Evolutionary conservation across 2,329 filamentous ascomycete genomes (phyloP).

Genomic region (Acarospora socialis): DNA sequence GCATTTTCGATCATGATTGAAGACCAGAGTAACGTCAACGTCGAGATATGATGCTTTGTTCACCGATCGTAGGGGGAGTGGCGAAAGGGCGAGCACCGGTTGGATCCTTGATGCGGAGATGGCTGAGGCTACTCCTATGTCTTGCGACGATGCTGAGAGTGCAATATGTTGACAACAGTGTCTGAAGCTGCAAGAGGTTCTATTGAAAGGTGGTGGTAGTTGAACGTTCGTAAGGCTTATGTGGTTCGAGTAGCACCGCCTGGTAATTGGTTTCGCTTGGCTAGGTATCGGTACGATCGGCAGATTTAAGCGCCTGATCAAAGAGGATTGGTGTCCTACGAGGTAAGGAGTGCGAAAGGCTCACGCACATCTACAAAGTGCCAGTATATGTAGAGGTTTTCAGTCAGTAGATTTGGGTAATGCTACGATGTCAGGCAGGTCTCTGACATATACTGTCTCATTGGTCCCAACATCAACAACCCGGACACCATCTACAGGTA

Average conservation of each 20-base stretch:
- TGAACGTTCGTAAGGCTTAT: no score
- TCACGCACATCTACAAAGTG: no score
- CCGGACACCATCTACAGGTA: slow-evolving; percentile 38
- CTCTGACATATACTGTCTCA: slow-evolving; percentile 40
- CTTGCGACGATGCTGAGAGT: no score
- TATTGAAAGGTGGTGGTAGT: no score
- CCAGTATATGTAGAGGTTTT: no score
- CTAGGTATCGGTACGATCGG: not conserved
- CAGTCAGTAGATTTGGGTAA: no score
- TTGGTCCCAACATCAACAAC: slow-evolving; percentile 42
- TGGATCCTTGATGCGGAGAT: no score
- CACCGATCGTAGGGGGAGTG: slow-evolving; percentile 14
- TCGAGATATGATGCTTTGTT: slow-evolving; percentile 18
- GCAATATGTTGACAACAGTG: no score
- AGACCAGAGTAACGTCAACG: slow-evolving; percentile 14
- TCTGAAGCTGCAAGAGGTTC: no score
- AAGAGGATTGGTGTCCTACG: not conserved
- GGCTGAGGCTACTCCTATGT: no score
- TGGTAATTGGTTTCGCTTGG: no score
- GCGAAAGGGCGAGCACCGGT: slow-evolving; percentile 2
- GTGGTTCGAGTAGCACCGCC: no score
- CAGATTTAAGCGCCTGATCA: not conserved
- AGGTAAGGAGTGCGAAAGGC: slow-evolving; percentile 10
- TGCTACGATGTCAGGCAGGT: slow-evolving; percentile 41
- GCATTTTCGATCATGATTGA: slow-evolving; percentile 27